Evolutionary conservation across 148 eudicot species (phyloP).

Genomic region (Vaccinium macrocarpon): DNA sequence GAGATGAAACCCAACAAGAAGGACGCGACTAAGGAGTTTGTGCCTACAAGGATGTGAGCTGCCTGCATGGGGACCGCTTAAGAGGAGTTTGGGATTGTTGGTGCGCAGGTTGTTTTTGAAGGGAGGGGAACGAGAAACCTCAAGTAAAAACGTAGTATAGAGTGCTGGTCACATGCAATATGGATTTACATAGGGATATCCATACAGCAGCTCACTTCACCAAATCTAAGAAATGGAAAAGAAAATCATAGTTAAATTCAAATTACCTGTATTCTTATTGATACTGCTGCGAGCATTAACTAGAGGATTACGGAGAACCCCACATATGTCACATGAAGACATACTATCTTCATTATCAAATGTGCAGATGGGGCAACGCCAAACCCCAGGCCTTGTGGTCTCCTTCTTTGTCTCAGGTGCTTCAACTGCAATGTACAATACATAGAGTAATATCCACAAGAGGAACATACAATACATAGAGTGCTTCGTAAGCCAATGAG

Average conservation of each 20-base stretch:
- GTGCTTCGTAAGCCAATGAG: not conserved
- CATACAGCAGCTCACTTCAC: conserved; percentile 2
- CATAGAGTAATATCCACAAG: too few relatives aligned
- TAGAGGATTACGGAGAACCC: conserved; percentile 71
- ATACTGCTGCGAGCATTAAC: conserved; percentile 33
- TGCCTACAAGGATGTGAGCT: conserved; percentile 16
- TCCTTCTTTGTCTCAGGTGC: conserved; percentile 35
- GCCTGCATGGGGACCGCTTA: conserved; percentile 10
- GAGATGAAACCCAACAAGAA: conserved; percentile 17
- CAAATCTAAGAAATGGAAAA: not conserved
- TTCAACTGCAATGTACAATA: conserved; percentile 22
- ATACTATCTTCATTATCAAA: conserved; percentile 79
- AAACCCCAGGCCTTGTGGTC: conserved; percentile 41
- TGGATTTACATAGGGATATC: not conserved
- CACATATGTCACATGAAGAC: conserved; percentile 88
- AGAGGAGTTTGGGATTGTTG: not conserved
- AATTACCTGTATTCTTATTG: conserved; percentile 48
- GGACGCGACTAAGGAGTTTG: not conserved
- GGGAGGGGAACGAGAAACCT: conserved; percentile 5
- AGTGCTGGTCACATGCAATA: not conserved
- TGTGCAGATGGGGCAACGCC: conserved; percentile 90
- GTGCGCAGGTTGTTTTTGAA: not conserved
- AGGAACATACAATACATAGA: not conserved
- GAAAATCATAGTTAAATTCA: conserved; percentile 8
- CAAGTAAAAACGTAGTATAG: not conserved